Evolutionary conservation across 2,329 filamentous ascomycete species (phyloP), one percentile per base, ranked within the genome.

Genomic region (Diaporthe helianthi): DNA sequence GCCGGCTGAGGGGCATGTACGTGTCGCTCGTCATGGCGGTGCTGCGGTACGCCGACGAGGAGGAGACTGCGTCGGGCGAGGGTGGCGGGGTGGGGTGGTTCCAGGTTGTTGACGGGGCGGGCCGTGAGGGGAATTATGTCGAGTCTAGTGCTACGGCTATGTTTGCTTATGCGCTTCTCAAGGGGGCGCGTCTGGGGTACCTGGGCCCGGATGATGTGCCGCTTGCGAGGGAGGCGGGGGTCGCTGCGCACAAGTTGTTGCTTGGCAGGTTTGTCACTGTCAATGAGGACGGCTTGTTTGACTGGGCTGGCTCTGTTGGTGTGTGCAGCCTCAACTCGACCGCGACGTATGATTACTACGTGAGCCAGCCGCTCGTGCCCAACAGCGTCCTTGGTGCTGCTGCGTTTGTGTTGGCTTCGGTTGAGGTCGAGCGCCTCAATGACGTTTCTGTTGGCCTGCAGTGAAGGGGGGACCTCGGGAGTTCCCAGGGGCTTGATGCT

Each of bases 311-410:
- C 51, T 82, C 80, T 0, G 80, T 82, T 4, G 65, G 76, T 0
- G 80, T 81, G 8, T 82, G 80, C 72, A 82, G 80, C 63, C 73
- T 82, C 38, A 82, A 82, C 73, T 82, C 80, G 54, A 81, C 76
- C 3, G 80, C 80, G 1, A 74, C 72, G 1, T 82, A 79, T 69
- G 77, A 81, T 74, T 82, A 82, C 71, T 82, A 82, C 49, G 72
- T 78, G 17, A 46, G 69, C 12, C 78, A 78, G 66, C 80, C 80
- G 8, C 71, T 81, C 44, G 63, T 74, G 12, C 78, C 77, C 41
- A 80, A 82, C 69, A 80, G 78, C 67, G 74, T 81, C 31, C 75
- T 81, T 7, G 80, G 80, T 6, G 78, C 78, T 31, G 78, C 76
- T 2, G 76, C 79, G 0, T 82, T 79, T 68, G 66, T 81, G 4